Evolutionary conservation across 352 stramenopile genomes (phyloP).

Genomic region (Phytophthora macrochlamydospora): DNA sequence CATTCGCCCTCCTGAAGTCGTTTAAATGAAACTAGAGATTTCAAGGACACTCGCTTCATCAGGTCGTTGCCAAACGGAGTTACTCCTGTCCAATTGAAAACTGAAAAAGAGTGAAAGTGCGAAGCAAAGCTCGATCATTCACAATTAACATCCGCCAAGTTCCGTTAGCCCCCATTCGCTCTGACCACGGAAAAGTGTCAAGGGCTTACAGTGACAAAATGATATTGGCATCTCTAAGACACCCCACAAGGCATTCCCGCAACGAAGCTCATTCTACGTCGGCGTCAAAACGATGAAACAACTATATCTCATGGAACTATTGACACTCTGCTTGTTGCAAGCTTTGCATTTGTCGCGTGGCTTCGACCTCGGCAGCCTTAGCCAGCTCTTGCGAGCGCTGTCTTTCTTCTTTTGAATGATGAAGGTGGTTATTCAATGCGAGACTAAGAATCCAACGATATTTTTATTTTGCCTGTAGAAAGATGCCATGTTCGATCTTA

Average conservation of each 20-base stretch:
- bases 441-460: too few relatives aligned
- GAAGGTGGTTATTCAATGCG: too few relatives aligned
- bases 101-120: neutral
- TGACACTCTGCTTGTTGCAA: too few relatives aligned
- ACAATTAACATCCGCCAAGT: neutral
- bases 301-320: conserved; percentile 4
- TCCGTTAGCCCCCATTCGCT: neutral
- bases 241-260: neutral
- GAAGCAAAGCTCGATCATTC: neutral
- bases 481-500: too few relatives aligned
- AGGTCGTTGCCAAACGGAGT: neutral
- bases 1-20: neutral
- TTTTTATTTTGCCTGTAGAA: too few relatives aligned
- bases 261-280: conserved; percentile 2
- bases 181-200: neutral
- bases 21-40: neutral
- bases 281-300: conserved; percentile 4
- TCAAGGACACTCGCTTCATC: neutral
- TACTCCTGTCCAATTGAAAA: neutral
- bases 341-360: too few relatives aligned
- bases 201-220: neutral
- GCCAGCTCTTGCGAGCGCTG: too few relatives aligned
- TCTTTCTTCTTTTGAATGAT: too few relatives aligned
- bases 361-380: too few relatives aligned
- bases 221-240: neutral